These are phyloP conservation scores for Kregervanrija pseudodelftensis DNA, from an alignment of 805 yeast species.

Conservation along the genomic window DNA sequence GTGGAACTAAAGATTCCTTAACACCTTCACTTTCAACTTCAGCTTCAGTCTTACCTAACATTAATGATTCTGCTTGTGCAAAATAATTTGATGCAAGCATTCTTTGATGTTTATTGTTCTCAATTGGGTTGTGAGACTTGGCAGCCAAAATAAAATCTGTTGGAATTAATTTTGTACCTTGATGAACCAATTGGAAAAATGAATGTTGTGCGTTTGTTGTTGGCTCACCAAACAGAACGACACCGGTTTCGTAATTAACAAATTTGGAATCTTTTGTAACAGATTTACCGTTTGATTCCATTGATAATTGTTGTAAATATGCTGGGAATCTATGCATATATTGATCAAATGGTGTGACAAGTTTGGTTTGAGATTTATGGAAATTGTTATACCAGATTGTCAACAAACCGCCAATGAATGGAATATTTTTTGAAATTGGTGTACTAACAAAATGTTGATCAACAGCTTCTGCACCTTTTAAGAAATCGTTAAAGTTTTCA, in stretches of 20 bases:
- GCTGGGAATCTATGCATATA: constrained; percentile 99
- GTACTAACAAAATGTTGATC: constrained; percentile 84
- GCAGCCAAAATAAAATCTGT: constrained; percentile 96
- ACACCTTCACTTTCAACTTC: constrained; percentile 81
- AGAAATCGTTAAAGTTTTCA: constrained; percentile 86
- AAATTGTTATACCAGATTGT: constrained; percentile 99
- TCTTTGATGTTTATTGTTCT: constrained; percentile 86
- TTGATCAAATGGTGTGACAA: constrained; percentile 98
- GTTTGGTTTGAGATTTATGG: constrained; percentile 95
- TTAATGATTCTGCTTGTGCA: constrained; percentile 96
- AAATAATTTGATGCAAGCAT: constrained; percentile 99
- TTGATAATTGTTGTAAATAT: constrained; percentile 93
- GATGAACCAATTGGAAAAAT: constrained; percentile 98
- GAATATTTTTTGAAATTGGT: constrained; percentile 87
- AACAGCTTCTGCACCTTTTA: constrained; percentile 96
- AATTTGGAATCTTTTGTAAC: constrained; percentile 88
- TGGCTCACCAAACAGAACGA: constrained; percentile 96
- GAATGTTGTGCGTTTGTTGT: constrained; percentile 99
- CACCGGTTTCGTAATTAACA: constrained; percentile 93
- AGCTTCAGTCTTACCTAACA: constrained; percentile 87
- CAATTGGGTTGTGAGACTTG: constrained; percentile 95
- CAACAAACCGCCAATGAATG: constrained; percentile 86
- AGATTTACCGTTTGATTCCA: constrained; percentile 99
- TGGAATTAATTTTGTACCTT: constrained; percentile 97
- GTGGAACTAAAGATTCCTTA: constrained; percentile 82